Conservation (phyloP, 306 rosid species). For the Acacia crassicarpa region DNA sequence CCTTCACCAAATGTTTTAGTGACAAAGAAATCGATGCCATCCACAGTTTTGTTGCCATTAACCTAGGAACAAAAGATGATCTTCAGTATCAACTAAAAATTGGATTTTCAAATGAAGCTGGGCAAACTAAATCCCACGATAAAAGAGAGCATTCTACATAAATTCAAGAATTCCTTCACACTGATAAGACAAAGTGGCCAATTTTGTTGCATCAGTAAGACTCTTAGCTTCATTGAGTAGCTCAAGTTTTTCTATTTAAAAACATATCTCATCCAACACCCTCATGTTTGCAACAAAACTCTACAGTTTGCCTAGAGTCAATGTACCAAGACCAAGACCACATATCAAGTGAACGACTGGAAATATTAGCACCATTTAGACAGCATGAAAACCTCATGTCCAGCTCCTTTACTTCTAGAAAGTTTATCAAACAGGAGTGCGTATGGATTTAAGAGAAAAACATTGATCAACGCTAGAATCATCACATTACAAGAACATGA, state of each 20-base stretch:
- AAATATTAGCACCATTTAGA: not conserved
- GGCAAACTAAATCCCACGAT: conserved; percentile 24
- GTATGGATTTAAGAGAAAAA: conserved; percentile 9
- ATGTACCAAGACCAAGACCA: not conserved
- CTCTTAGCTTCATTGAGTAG: not conserved
- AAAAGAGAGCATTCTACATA: not conserved
- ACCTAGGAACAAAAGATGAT: conserved; percentile 48
- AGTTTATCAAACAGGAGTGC: conserved; percentile 18
- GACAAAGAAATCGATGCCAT: conserved; percentile 72
- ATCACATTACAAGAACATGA: conserved; percentile 6
- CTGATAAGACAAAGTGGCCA: not conserved
- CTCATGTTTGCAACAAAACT: not conserved
- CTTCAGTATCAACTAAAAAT: conserved; percentile 22
- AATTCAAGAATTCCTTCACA: not conserved
- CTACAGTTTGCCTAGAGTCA: not conserved
- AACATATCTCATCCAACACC: not conserved
- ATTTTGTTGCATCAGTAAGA: not conserved
- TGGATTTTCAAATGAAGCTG: not conserved
- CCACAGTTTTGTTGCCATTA: conserved; percentile 75
- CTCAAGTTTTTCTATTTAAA: not conserved
- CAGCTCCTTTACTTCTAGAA: not conserved
- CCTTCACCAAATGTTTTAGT: conserved; percentile 71
- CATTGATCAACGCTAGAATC: not conserved
- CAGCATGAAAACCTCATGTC: conserved; percentile 16
- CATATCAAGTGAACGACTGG: not conserved